Base-by-base conservation (phyloP, 2,329 filamentous ascomycete genomes). In the Trichoderma sp. region DNA sequence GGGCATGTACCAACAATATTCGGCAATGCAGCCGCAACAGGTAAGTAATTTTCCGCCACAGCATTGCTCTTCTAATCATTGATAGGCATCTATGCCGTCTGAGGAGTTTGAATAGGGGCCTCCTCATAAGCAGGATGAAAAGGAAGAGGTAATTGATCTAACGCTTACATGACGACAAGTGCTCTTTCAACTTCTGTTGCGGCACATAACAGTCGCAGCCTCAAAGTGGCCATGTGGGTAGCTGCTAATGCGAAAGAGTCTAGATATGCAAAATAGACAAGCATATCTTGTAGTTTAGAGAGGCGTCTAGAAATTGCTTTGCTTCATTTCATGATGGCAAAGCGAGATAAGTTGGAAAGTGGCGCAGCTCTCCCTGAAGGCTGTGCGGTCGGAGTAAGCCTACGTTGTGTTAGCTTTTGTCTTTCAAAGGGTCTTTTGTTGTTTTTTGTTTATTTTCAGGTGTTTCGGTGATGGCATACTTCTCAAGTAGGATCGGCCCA, bases 401-500 rank as follows among this genome's bases (percentile, higher is more conserved):
- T 92, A 77, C 26, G 26, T 13, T 9, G 20, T 62, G 66, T 69
- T 61, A 61, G 66, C 30, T 62, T n/a, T 68, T 68, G 17, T 59
- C 39, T 61, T 59, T 53, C 6, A 30, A 43, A 15, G 55, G 17
- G n/a, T 50, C 8, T 34, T 61, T 13, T 6, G 57, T 34, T 34
- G 28, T 34, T 32, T 26, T 58, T 59, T 59, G 57, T 13, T 61
- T 50, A 36, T 36, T 61, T 61, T 34, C n/a, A 26, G 23, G 3
- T 62, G 39, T 69, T 36, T 34, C 30, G 57, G 66, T 32, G 39
- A 57, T 55, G 28, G 77, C 86, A 75, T 87, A 93, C 92, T 99
- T 99, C 83, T 98, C 95, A n/a, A 99, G 82, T 73, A 99, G 80
- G 53, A 93, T 85, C 0, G 95, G 94, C 0, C 95, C 96, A 79